Conservation (phyloP, 1,284 basidiomycete species). For the Tylopilus sp. region DNA sequence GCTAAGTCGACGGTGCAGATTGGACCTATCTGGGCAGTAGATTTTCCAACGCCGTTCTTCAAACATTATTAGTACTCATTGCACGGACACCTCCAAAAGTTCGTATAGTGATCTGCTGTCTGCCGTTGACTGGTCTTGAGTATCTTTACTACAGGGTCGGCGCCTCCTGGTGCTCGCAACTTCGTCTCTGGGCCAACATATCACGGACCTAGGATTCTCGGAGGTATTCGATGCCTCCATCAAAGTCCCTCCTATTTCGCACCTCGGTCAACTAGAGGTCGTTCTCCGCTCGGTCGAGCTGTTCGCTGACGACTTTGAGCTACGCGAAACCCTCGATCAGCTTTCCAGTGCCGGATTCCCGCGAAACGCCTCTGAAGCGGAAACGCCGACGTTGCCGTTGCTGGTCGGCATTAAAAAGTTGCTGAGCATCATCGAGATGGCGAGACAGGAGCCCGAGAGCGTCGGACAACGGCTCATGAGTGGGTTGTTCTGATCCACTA, state of each 20-base stretch:
- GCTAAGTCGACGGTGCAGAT: conserved; percentile 45
- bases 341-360: conserved; percentile 77
- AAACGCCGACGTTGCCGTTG: conserved; percentile 44
- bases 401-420: conserved; percentile 95
- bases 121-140: conserved; percentile 5
- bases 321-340: conserved; percentile 59
- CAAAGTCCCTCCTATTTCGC: conserved; percentile 79
- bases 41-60: conserved; percentile 93
- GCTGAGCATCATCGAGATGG: conserved; percentile 93
- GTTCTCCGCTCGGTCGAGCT: conserved; percentile 84
- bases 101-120: conserved; percentile 13
- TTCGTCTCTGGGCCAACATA: conserved; percentile 82
- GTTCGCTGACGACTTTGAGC: conserved; percentile 60
- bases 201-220: conserved; percentile 86
- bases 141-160: conserved; percentile 58
- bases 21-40: conserved; percentile 98
- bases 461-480: conserved; percentile 71
- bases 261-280: conserved; percentile 67
- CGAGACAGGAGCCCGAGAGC: conserved; percentile 85
- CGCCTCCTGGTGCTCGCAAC: conserved; percentile 93
- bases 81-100: conserved; percentile 92
- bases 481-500: conserved; percentile 51
- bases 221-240: conserved; percentile 91
- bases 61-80: conserved; percentile 88
- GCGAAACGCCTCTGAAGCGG: conserved; percentile 42